Percentiles rank a stretch among this genome's conserved stretches.
Conservation (phyloP, 805 yeast species). For the Saccharomycopsis fodiens region DNA sequence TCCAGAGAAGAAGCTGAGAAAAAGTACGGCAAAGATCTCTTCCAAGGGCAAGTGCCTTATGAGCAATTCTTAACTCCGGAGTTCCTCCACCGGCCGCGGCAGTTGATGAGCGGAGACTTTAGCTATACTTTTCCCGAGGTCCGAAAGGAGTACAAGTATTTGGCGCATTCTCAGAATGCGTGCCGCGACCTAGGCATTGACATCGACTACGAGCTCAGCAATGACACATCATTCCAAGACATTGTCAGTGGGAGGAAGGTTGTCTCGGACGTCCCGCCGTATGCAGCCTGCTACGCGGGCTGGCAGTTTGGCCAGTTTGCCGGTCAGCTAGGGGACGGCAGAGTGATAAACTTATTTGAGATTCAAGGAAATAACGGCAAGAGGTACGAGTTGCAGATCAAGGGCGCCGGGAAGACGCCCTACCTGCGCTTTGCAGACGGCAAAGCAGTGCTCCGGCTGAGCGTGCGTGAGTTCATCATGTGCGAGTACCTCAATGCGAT, state of each 20-base stretch:
- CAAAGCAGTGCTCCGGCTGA: constrained; percentile 82
- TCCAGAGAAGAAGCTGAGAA: constrained; percentile 1
- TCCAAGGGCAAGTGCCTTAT: constrained; percentile 8
- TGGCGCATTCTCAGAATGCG: constrained; percentile 55
- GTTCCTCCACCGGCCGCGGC: constrained; percentile 44
- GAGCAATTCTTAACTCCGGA: constrained; percentile 21
- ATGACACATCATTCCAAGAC: constrained; percentile 40
- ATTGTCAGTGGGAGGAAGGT: constrained; percentile 57
- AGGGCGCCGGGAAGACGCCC: constrained; percentile 91
- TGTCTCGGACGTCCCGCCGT: constrained; percentile 52
- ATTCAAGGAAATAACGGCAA: constrained; percentile 33
- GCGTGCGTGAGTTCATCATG: constrained; percentile 79
- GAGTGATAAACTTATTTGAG: constrained; percentile 80
- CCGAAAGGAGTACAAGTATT: constrained; percentile 43
- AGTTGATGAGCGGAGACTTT: constrained; percentile 53
- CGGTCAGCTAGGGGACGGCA: constrained; percentile 94
- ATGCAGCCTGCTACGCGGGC: constrained; percentile 90
- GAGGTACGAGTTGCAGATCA: constrained; percentile 65
- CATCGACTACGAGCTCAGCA: constrained; percentile 13
- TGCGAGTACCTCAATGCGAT: constrained; percentile 75
- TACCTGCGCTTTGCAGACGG: constrained; percentile 96
- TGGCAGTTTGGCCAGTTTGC: constrained; percentile 96
- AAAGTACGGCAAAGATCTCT: constrained; percentile 6
- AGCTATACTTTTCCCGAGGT: constrained; percentile 66
- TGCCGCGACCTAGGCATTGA: constrained; percentile 53